Evolutionary conservation across 2,329 filamentous ascomycete genomes (phyloP).

Genomic region (Mariannaea sp.): DNA sequence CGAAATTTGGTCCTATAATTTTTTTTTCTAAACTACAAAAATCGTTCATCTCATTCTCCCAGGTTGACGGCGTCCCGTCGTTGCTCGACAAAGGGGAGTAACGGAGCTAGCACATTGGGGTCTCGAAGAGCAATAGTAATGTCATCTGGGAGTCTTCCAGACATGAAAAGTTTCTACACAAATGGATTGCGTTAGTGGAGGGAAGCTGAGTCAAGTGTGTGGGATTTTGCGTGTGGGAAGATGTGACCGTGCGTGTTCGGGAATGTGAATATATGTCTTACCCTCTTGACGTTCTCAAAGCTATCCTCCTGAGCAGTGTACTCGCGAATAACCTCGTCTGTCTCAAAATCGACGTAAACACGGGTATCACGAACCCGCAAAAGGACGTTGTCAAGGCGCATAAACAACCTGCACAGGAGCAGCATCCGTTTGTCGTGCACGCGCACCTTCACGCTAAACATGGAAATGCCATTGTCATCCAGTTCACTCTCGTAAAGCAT

Average conservation of each 20-base stretch:
- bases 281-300: conserved; percentile 77
- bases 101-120: conserved; percentile 72
- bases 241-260: no score
- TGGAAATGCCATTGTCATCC: conserved; percentile 93
- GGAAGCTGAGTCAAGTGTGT: neutral
- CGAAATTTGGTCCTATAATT: no score
- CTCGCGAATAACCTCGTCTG: conserved; percentile 80
- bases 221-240: no score
- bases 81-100: conserved; percentile 73
- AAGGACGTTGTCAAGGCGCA: conserved; percentile 89
- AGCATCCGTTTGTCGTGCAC: conserved; percentile 91
- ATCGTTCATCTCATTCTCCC: conserved; percentile 1
- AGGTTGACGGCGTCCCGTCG: conserved; percentile 57
- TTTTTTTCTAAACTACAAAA: neutral
- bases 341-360: conserved; percentile 87
- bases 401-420: conserved; percentile 83
- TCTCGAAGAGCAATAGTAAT: conserved; percentile 78
- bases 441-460: conserved; percentile 87
- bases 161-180: conserved; percentile 52
- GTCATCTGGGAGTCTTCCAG: conserved; percentile 67
- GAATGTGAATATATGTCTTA: no score
- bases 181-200: neutral
- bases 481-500: conserved; percentile 97
- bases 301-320: conserved; percentile 85
- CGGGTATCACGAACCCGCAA: conserved; percentile 87